Conservation (phyloP, 164 flowering plant genomes). For the Magnolia changhungtana region DNA sequence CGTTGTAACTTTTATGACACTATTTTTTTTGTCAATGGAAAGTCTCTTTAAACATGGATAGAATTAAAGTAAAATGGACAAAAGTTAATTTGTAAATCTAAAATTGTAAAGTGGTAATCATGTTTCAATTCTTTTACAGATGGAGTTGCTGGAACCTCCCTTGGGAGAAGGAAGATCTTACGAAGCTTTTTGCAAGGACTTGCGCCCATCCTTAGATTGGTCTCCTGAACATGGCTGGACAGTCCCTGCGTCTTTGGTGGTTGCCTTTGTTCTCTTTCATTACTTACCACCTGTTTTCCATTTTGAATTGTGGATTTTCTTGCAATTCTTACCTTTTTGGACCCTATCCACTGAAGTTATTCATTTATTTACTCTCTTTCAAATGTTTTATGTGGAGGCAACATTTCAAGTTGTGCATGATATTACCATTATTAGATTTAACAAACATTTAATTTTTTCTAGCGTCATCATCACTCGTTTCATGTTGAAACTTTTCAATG, state of each 20-base stretch:
- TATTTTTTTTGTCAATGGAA: no score
- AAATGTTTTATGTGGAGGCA: background rate
- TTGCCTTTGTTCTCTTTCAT: background rate
- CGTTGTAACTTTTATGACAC: no score
- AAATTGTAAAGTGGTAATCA: background rate
- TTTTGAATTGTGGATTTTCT: background rate
- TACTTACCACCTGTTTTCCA: background rate
- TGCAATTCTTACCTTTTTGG: background rate
- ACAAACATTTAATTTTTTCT: background rate
- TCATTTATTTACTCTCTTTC: background rate
- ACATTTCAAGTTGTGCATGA: background rate
- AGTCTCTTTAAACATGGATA: no score
- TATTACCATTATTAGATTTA: background rate
- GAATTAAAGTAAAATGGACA: no score
- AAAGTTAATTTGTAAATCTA: no score
- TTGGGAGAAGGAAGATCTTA: slow-evolving; percentile 63
- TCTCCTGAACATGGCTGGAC: slow-evolving; percentile 66
- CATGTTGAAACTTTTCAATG: background rate
- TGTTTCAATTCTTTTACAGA: slow-evolving; percentile 25
- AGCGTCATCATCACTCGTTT: background rate
- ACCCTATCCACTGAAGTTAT: background rate
- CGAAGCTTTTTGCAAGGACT: slow-evolving; percentile 46
- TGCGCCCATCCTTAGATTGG: slow-evolving; percentile 85
- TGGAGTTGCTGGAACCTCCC: slow-evolving; percentile 60
- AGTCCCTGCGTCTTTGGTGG: slow-evolving; percentile 43